phyloP scores from a whole-genome alignment of 208 protist species.

The Leishmania martiniquensis region DNA sequence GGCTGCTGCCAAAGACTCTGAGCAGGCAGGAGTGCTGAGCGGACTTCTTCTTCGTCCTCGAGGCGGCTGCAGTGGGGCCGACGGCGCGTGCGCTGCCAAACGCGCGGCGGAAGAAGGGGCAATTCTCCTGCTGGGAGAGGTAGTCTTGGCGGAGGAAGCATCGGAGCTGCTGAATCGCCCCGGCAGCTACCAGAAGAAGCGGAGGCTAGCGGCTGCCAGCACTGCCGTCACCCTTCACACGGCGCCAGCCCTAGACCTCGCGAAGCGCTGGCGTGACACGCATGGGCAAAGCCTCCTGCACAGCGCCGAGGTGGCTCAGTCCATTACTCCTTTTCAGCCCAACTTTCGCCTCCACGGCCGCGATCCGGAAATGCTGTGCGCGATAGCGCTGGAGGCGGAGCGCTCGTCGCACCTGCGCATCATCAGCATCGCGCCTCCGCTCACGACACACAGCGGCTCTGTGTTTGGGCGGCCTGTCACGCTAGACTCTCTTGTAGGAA shows the following conservation, averaged over 20 bases:
- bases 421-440: slow-evolving; percentile 55
- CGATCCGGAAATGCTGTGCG: slow-evolving; percentile 15
- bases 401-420: slow-evolving; percentile 43
- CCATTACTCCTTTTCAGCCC: slow-evolving; percentile 18
- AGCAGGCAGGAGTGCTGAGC: slow-evolving; percentile 15
- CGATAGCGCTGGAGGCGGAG: slow-evolving; percentile 21
- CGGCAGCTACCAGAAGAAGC: slow-evolving; percentile 13
- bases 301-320: slow-evolving; percentile 29
- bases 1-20: not conserved
- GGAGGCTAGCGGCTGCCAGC: not conserved
- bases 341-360: slow-evolving; percentile 16
- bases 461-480: slow-evolving; percentile 33
- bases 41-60: slow-evolving; percentile 15
- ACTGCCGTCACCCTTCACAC: slow-evolving; percentile 23
- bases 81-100: not conserved
- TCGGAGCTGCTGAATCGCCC: slow-evolving; percentile 32
- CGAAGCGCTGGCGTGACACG: slow-evolving; percentile 50
- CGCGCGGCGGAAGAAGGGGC: slow-evolving; percentile 12
- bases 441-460: slow-evolving; percentile 30
- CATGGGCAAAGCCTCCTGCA: slow-evolving; percentile 59
- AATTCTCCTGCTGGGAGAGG: slow-evolving; percentile 65
- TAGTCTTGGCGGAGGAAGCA: slow-evolving; percentile 49
- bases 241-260: slow-evolving; percentile 40
- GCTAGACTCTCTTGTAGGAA: slow-evolving; percentile 44
- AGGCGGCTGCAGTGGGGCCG: not conserved